Base-by-base conservation (phyloP, 768 basidiomycete species). In the Thelephora ganbajun region DNA sequence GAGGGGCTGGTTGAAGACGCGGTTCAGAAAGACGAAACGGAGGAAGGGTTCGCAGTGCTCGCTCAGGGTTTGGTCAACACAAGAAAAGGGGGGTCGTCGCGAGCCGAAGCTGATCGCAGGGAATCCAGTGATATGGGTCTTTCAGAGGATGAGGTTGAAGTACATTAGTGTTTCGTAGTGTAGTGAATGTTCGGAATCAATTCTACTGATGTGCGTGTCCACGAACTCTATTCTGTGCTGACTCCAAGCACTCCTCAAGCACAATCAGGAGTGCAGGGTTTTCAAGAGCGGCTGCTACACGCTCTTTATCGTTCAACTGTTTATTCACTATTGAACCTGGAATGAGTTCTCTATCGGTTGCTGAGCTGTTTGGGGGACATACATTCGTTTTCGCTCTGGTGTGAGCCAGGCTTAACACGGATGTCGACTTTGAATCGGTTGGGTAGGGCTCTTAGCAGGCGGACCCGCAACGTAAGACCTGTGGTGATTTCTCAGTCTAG, bases 291-390 rank as follows among this genome's bases (percentile, higher is more conserved):
- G 96, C 96, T 20, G 92, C 92, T 1, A 98, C 96, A 35, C 96
- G 74, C 65, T 99, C 96, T 64, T 99, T 99, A 67, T 99, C 96
- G 57, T 99, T 99, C 33, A 99, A 71, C 58, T 99, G 96, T 62
- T 97, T 97, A 66, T 98, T 99, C 11, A 99, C 96, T 94, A 53
- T 30, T 9, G 14, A 33, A 34, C 30, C 14, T 33, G 22, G 6
- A 18, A 6, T 22, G 19, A 23, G 22, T n/a, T n/a, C 12, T 18
- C 30, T 12, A 16, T 35, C 37, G 6, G 6, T 44, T 5, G n/a
- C 9, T 19, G 13, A 16, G n/a, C 14, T 1, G 33, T 1, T 11
- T 19, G 16, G 12, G 16, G 19, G 19, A 65, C 80, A 33, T 50
- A 90, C 91, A 79, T 45, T 91, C 82, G 48, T 80, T 71, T 60